Evolutionary conservation across 2,329 filamentous ascomycete genomes (phyloP).

Genomic region (Chaetomiaceae sp.): DNA sequence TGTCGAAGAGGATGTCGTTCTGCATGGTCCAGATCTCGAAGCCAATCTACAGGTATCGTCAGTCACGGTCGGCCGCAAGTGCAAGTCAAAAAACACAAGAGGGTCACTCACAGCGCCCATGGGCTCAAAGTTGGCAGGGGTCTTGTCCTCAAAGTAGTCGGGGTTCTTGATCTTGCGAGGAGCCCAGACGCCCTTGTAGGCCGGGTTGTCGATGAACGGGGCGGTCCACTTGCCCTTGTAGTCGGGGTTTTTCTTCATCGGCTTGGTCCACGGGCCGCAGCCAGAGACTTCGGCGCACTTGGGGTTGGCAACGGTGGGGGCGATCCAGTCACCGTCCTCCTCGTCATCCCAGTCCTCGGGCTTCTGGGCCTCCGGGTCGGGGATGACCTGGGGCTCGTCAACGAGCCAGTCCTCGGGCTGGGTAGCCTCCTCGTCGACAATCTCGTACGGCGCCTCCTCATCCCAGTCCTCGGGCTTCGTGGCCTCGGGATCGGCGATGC

Average conservation of each 20-base stretch:
- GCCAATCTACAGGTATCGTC: slow-evolving; percentile 61
- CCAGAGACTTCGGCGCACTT: slow-evolving; percentile 92
- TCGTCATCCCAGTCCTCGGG: slow-evolving; percentile 99
- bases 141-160: slow-evolving; percentile 95
- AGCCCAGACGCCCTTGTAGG: slow-evolving; percentile 93
- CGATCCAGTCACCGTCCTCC: slow-evolving; percentile 96
- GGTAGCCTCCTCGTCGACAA: slow-evolving; percentile 86
- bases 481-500: slow-evolving; percentile 87
- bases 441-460: slow-evolving; percentile 94
- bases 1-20: slow-evolving; percentile 97
- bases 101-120: slow-evolving; percentile 80
- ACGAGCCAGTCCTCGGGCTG: slow-evolving; percentile 96
- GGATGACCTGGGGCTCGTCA: slow-evolving; percentile 73
- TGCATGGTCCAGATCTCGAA: slow-evolving; percentile 99
- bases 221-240: slow-evolving; percentile 99
- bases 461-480: slow-evolving; percentile 99
- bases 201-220: slow-evolving; percentile 91
- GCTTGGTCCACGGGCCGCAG: slow-evolving; percentile 88
- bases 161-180: slow-evolving; percentile 97
- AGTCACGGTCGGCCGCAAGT: not conserved
- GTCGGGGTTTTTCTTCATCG: slow-evolving; percentile 87
- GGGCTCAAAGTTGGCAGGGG: slow-evolving; percentile 91
- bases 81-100: not conserved
- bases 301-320: slow-evolving; percentile 87
- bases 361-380: slow-evolving; percentile 94